Percentiles rank a stretch among this genome's conserved stretches.
Conservation (phyloP, 225 moss, liverwort and hornwort species). For the Pleurozium schreberi region DNA sequence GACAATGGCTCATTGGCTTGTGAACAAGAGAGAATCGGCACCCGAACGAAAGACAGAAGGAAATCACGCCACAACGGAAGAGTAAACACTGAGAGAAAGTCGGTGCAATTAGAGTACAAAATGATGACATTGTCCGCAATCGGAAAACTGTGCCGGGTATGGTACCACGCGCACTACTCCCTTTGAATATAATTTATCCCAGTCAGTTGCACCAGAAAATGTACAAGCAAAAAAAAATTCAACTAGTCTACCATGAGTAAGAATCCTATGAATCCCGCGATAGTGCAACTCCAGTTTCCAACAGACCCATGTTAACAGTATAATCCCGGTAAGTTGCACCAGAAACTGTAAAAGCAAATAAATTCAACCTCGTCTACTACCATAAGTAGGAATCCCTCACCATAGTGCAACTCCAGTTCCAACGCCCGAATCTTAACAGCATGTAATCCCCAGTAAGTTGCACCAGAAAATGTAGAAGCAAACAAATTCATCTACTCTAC, state of each 20-base stretch:
- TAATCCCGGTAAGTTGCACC: background rate
- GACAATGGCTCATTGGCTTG: too few relatives aligned
- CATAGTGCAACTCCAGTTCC: background rate
- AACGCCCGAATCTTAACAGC: background rate
- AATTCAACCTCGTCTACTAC: background rate
- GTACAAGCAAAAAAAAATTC: background rate
- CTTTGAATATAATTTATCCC: background rate
- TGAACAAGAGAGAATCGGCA: background rate
- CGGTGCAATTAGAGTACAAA: slow-evolving; percentile 17
- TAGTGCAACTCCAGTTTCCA: background rate
- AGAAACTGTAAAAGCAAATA: background rate
- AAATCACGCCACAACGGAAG: background rate
- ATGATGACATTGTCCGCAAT: background rate
- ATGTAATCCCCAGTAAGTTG: background rate
- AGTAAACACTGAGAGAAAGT: background rate
- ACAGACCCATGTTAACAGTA: background rate
- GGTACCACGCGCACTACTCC: background rate
- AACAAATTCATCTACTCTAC: background rate
- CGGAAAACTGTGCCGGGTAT: background rate
- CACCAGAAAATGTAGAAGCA: background rate
- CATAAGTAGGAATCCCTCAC: background rate
- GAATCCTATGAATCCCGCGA: background rate
- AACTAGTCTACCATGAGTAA: background rate
- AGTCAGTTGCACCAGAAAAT: background rate
- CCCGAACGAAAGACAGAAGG: background rate